phyloP scores from a whole-genome alignment of 257 asterid species.

The Nicotiana paniculata region DNA sequence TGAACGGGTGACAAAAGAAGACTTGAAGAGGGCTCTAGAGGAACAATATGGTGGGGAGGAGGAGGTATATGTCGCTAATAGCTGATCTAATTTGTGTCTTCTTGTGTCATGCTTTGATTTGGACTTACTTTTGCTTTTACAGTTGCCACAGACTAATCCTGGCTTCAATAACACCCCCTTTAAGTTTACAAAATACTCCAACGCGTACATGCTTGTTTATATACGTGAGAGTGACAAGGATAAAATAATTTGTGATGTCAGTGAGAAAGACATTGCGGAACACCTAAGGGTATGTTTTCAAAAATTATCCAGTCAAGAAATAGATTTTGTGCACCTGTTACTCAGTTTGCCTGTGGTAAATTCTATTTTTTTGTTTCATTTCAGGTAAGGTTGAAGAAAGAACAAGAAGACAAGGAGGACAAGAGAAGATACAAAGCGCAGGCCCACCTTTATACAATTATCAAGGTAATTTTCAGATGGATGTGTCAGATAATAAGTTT shows the following conservation, averaged over 20 bases:
- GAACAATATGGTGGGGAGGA: constrained; percentile 99
- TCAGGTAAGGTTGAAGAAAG: constrained; percentile 92
- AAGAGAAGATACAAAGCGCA: constrained; percentile 87
- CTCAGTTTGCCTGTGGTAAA: neutral
- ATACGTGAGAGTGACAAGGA: constrained; percentile 95
- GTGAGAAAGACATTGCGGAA: constrained; percentile 97
- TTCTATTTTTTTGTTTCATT: constrained; percentile 12
- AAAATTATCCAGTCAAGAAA: neutral
- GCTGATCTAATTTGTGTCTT: neutral
- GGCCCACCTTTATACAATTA: constrained; percentile 91
- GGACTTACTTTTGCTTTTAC: constrained; percentile 15
- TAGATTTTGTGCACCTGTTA: neutral
- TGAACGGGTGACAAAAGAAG: constrained; percentile 98
- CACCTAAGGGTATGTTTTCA: constrained; percentile 74
- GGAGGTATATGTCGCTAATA: constrained; percentile 46
- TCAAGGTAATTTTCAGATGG: constrained; percentile 56
- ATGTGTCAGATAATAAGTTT: neutral
- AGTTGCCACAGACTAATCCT: constrained; percentile 96
- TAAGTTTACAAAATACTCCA: constrained; percentile 92
- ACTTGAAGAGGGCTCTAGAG: constrained; percentile 84
- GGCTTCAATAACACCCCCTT: constrained; percentile 93
- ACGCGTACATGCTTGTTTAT: constrained; percentile 99
- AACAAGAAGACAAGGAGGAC: constrained; percentile 97
- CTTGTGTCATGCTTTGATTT: neutral
- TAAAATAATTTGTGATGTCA: constrained; percentile 91